Evolutionary conservation across 1,284 basidiomycete species (phyloP).

Genomic region (Dichomitus squalens): DNA sequence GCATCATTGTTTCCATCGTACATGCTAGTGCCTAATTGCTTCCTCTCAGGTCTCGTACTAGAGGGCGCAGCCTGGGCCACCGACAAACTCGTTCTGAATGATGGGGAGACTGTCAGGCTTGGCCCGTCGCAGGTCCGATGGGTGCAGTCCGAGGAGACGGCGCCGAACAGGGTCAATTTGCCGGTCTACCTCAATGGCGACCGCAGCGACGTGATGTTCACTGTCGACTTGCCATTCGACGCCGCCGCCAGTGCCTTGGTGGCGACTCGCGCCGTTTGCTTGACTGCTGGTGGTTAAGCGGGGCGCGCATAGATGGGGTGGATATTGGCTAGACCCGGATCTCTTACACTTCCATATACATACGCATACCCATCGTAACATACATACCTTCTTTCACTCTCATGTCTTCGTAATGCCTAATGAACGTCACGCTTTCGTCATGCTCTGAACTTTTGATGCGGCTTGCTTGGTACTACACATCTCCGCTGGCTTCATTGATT

Average conservation of each 20-base stretch:
- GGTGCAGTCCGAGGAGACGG: conserved; percentile 66
- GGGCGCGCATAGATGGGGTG: conserved; percentile 1
- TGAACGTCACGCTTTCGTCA: conserved; percentile 18
- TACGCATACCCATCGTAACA: conserved; percentile 18
- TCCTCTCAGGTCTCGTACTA: conserved; percentile 69
- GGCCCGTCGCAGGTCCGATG: conserved; percentile 83
- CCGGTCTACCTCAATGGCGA: conserved; percentile 94
- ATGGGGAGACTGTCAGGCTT: conserved; percentile 78
- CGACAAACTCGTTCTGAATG: conserved; percentile 74
- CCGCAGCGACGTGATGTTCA: conserved; percentile 88
- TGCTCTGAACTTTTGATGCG: neutral
- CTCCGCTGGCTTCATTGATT: conserved; percentile 1
- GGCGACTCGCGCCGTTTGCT: conserved; percentile 79
- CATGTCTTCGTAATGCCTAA: conserved; percentile 22
- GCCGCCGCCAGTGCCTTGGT: conserved; percentile 64
- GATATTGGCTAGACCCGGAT: conserved; percentile 11
- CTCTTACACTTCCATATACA: conserved; percentile 10
- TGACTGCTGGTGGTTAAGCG: conserved; percentile 57
- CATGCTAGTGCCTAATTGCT: neutral
- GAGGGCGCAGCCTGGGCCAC: conserved; percentile 82
- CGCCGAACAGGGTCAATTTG: conserved; percentile 62
- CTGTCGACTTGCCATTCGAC: conserved; percentile 79
- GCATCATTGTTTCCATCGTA: conserved; percentile 25
- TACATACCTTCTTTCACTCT: conserved; percentile 23
- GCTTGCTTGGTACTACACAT: too few relatives aligned